Conservation (phyloP, 768 basidiomycete genomes). For the Termitomyces sp. region DNA sequence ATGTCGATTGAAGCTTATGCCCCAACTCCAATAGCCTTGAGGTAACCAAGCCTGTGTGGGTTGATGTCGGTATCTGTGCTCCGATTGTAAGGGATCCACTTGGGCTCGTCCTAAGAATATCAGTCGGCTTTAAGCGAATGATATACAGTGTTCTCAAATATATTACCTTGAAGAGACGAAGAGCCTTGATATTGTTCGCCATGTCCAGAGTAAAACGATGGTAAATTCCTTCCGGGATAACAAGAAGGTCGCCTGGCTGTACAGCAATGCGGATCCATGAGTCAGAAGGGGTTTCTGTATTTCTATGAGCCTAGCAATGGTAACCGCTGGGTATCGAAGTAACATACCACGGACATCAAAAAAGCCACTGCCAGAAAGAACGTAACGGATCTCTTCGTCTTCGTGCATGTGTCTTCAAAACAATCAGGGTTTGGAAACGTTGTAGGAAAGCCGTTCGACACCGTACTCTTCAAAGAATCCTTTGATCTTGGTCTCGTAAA, state of each 20-base stretch:
- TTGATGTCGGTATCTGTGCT: constrained; percentile 60
- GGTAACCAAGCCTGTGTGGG: constrained; percentile 57
- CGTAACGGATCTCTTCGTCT: constrained; percentile 93
- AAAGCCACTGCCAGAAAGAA: constrained; percentile 83
- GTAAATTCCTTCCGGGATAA: constrained; percentile 89
- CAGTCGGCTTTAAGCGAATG: background rate
- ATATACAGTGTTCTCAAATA: background rate
- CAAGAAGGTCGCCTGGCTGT: constrained; percentile 75
- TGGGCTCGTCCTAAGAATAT: constrained; percentile 74
- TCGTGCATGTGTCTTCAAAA: constrained; percentile 81
- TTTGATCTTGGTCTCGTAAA: constrained; percentile 80
- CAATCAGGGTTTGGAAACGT: background rate
- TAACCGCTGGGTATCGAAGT: background rate
- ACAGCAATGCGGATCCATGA: constrained; percentile 82
- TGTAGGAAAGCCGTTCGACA: background rate
- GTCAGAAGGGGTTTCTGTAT: constrained; percentile 58
- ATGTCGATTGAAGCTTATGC: constrained; percentile 21
- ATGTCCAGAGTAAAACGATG: constrained; percentile 92
- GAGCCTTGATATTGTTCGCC: constrained; percentile 65
- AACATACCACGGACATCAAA: constrained; percentile 84
- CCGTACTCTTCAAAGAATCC: constrained; percentile 80
- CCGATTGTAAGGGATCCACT: constrained; percentile 82
- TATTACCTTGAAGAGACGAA: constrained; percentile 81
- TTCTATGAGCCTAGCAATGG: background rate
- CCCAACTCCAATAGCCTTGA: constrained; percentile 44